Evolutionary conservation across 371 early-diverging fungal species (phyloP), one percentile per base, ranked within the genome.

Genomic region (Batrachochytrium dendrobatidis): DNA sequence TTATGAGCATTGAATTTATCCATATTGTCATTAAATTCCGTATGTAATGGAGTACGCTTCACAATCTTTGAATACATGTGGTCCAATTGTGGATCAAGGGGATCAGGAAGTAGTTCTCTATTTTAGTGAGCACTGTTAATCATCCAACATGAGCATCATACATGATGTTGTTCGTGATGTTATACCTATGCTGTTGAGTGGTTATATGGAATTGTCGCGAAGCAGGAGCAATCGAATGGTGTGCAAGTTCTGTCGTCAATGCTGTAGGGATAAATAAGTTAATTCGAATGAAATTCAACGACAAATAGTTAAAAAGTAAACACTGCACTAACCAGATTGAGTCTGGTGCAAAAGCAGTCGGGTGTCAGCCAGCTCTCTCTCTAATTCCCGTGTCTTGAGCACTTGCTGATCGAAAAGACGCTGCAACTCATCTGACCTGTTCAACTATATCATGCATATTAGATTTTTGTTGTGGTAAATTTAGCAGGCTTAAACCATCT

Each of bases 311-410:
- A 15, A 15, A 39, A 12, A 39, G n/a, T 15, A 39, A 39, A 26
- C 46, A 56, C 10, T 49, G 15, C n/a, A 22, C 30, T 12, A 48
- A 68, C 66, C 66, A 55, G 66, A 44, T 15, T 59, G 56, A 18
- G 67, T 59, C 26, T 72, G 69, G 53, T 74, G 73, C 48, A 76
- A 55, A 18, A 64, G 30, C 25, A 72, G 34, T 32, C 61, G 55
- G 20, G 66, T 55, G 28, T 74, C 74, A 3, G 74, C 63, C 17
- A 65, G 49, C 49, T 76, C 77, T 15, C 77, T 53, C 53, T 62
- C 51, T 22, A 69, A 49, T 59, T 76, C 72, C 54, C 75, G 74
- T 55, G 32, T 58, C 34, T 53, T 48, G 22, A 76, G 52, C 15
- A 66, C 34, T 51, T 66, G 65, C 15, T 70, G 68, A 18, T 76